A percentile compares a stretch with the other conserved stretches of the same genome.
These are phyloP conservation scores for Recurvomyces mirabilis DNA, from an alignment of 495 filamentous ascomycete species.

Conservation along the genomic window DNA sequence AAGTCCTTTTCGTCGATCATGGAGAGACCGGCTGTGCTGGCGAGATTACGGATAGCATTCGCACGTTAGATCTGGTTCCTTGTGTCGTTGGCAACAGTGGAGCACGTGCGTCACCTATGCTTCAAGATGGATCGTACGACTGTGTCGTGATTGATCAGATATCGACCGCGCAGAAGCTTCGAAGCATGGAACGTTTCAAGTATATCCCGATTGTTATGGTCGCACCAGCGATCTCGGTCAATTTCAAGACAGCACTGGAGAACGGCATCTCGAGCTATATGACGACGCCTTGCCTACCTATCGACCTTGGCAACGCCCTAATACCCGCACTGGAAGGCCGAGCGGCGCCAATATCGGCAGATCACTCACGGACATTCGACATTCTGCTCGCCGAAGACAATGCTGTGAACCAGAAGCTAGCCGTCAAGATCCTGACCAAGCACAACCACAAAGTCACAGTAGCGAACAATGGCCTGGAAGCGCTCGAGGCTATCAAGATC, in stretches of 20 bases:
- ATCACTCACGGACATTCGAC: slow-evolving; percentile 91
- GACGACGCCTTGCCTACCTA: slow-evolving; percentile 91
- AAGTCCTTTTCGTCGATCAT: slow-evolving; percentile 93
- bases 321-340: slow-evolving; percentile 93
- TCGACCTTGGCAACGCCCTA: slow-evolving; percentile 96
- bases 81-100: slow-evolving; percentile 62
- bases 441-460: slow-evolving; percentile 96
- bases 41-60: slow-evolving; percentile 70
- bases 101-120: slow-evolving; percentile 43
- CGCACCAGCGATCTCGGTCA: slow-evolving; percentile 82
- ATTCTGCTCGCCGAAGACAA: slow-evolving; percentile 97
- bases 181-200: slow-evolving; percentile 87
- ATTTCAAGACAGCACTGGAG: slow-evolving; percentile 87
- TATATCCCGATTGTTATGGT: slow-evolving; percentile 94
- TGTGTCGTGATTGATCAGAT: slow-evolving; percentile 96
- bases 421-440: slow-evolving; percentile 95
- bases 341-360: slow-evolving; percentile 80
- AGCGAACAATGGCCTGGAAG: slow-evolving; percentile 87
- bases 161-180: slow-evolving; percentile 71
- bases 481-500: slow-evolving; percentile 76
- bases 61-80: slow-evolving; percentile 66
- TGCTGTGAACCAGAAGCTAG: slow-evolving; percentile 89
- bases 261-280: slow-evolving; percentile 96
- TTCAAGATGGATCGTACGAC: slow-evolving; percentile 65
- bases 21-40: slow-evolving; percentile 63